Conservation (phyloP, 2,329 filamentous ascomycete genomes). For the Pyrenochaeta sp. region DNA sequence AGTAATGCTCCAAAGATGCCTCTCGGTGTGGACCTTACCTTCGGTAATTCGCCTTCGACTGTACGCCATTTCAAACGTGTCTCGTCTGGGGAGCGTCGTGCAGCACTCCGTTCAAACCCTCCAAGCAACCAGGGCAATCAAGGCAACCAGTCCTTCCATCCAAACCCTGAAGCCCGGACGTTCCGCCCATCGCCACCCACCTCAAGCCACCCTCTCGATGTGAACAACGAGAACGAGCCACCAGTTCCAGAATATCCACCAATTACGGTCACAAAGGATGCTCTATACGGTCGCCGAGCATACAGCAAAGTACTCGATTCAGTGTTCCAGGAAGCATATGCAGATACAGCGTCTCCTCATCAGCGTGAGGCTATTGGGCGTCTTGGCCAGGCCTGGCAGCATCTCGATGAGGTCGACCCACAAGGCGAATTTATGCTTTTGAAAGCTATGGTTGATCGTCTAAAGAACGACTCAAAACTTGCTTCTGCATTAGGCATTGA, state of each 20-base stretch:
- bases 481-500: conserved; percentile 54
- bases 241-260: conserved; percentile 61
- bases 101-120: conserved; percentile 43
- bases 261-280: conserved; percentile 73
- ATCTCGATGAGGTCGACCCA: conserved; percentile 85
- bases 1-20: conserved; percentile 70
- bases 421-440: conserved; percentile 90
- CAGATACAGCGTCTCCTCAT: conserved; percentile 73
- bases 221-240: conserved; percentile 70
- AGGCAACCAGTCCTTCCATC: conserved; percentile 37
- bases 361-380: conserved; percentile 86
- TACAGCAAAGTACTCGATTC: conserved; percentile 85
- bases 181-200: conserved; percentile 48
- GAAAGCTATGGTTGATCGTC: conserved; percentile 76
- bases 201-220: conserved; percentile 38
- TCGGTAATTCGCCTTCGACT: conserved; percentile 91
- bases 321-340: conserved; percentile 82
- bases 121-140: conserved; percentile 18
- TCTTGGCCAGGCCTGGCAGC: conserved; percentile 84
- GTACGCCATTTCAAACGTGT: conserved; percentile 91
- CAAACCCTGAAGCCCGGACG: conserved; percentile 47
- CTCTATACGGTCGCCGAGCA: conserved; percentile 78
- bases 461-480: conserved; percentile 75
- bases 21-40: conserved; percentile 87
- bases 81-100: conserved; percentile 66